These are phyloP conservation scores for Actinomortierella wolfii DNA, from an alignment of 371 early-diverging fungal species.

Conservation along the genomic window DNA sequence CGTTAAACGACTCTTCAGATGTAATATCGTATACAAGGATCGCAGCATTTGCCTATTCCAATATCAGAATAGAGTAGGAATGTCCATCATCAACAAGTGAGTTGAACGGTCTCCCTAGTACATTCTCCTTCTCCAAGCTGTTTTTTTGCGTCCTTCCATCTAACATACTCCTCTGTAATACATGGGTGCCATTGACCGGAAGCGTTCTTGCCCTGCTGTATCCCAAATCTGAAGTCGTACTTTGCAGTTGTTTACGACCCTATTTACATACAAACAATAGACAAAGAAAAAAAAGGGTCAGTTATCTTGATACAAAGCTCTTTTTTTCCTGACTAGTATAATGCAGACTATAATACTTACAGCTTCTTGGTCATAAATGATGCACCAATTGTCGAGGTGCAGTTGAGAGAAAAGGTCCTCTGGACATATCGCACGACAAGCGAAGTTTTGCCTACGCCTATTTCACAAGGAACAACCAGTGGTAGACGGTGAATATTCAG, in stretches of 20 bases:
- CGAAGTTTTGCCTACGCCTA: slow-evolving; percentile 85
- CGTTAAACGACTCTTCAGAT: slow-evolving; percentile 62
- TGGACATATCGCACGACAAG: slow-evolving; percentile 81
- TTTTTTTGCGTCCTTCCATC: neutral
- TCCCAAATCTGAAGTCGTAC: slow-evolving; percentile 68
- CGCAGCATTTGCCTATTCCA: slow-evolving; percentile 63
- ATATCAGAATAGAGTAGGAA: neutral
- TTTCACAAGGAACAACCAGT: slow-evolving; percentile 2
- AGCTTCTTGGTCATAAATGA: slow-evolving; percentile 81
- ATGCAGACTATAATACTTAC: slow-evolving; percentile 51
- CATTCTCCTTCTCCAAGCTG: too few relatives aligned
- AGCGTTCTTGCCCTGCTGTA: slow-evolving; percentile 67
- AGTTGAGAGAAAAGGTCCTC: slow-evolving; percentile 78
- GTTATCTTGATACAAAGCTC: neutral
- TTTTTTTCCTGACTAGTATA: too few relatives aligned
- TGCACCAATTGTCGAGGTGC: slow-evolving; percentile 83
- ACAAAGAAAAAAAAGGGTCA: neutral
- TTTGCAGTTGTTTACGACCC: slow-evolving; percentile 61
- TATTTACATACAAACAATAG: slow-evolving; percentile 10
- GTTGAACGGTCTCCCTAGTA: slow-evolving; percentile 22
- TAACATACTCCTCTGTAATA: slow-evolving; percentile 69
- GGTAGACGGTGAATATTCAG: slow-evolving; percentile 1
- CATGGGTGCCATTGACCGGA: slow-evolving; percentile 68
- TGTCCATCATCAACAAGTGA: neutral
- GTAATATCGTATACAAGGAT: slow-evolving; percentile 71